These are phyloP conservation scores for Mycena haematopus DNA, from an alignment of 768 basidiomycete species.

Conservation along the genomic window DNA sequence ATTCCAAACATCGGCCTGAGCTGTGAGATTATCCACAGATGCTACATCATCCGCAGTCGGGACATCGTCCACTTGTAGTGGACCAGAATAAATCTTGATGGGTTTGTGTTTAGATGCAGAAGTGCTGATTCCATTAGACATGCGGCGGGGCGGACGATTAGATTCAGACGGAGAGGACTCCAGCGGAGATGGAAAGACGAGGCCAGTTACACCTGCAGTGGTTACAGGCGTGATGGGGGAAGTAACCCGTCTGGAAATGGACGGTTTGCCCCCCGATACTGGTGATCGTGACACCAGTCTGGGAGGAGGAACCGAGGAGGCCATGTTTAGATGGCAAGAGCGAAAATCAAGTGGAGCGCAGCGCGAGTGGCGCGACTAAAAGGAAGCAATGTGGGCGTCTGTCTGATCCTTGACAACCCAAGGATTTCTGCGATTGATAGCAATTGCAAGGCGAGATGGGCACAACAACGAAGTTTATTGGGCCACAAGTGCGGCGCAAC, in stretches of 20 bases:
- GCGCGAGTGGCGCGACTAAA: constrained; percentile 7
- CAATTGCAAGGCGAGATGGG: constrained; percentile 1
- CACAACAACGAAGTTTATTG: constrained; percentile 9
- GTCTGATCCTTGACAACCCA: constrained; percentile 11
- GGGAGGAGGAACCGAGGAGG: constrained; percentile 9
- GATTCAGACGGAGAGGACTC: constrained; percentile 16
- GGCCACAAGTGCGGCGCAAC: constrained; percentile 11
- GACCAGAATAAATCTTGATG: constrained; percentile 27
- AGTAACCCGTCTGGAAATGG: constrained; percentile 11
- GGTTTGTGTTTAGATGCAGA: constrained; percentile 13
- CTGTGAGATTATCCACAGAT: constrained; percentile 32
- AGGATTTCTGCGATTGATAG: constrained; percentile 18
- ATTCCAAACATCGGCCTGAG: constrained; percentile 50
- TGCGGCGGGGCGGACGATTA: constrained; percentile 19
- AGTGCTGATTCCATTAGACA: constrained; percentile 16
- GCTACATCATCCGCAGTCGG: neutral
- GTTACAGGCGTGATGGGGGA: constrained; percentile 25
- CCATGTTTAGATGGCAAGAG: constrained; percentile 18
- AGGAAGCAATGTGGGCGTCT: constrained; percentile 20
- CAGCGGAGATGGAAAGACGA: constrained; percentile 22
- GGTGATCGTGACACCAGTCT: constrained; percentile 4
- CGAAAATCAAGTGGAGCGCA: constrained; percentile 14
- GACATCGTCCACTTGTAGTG: constrained; percentile 32
- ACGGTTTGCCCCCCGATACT: constrained; percentile 1
- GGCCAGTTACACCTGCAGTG: constrained; percentile 24